Percentiles rank a stretch among this genome's conserved stretches.
These are phyloP conservation scores for Exophiala sideris DNA, from an alignment of 2,329 filamentous ascomycete species.

Conservation along the genomic window DNA sequence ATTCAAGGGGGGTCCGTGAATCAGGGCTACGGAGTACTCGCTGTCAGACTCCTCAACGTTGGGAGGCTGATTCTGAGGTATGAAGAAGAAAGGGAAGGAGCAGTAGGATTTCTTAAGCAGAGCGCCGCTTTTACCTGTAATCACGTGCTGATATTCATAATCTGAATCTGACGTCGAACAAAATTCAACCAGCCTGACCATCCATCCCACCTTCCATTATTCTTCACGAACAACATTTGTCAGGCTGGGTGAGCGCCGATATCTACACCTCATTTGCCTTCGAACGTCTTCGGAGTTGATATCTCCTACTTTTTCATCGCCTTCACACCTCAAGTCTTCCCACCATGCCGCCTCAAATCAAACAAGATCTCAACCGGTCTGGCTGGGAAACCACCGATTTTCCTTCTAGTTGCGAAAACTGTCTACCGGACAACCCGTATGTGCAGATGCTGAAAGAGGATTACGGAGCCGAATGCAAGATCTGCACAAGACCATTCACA, in stretches of 20 bases:
- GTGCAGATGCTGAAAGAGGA: conserved; percentile 99
- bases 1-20: too few relatives aligned
- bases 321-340: not conserved
- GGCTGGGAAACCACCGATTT: conserved; percentile 78
- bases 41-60: too few relatives aligned
- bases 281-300: too few relatives aligned
- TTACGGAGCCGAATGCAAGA: conserved; percentile 80
- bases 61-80: not conserved
- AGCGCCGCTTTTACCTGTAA: not conserved
- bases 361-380: conserved; percentile 90
- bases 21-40: too few relatives aligned
- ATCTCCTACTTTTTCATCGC: not conserved
- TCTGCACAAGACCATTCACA: conserved; percentile 92
- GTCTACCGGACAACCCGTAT: conserved; percentile 92
- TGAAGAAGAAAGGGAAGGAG: not conserved
- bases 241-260: not conserved
- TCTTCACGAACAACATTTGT: not conserved
- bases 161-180: conserved; percentile 2
- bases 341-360: conserved; percentile 84
- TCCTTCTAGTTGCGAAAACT: conserved; percentile 68
- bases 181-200: conserved; percentile 1
- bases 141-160: not conserved
- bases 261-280: too few relatives aligned
- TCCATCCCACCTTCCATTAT: not conserved
- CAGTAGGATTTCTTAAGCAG: not conserved